Percentiles rank a stretch among this genome's conserved stretches.
These are phyloP conservation scores for Alternaria tenuissima DNA, from an alignment of 2,329 filamentous ascomycete genomes.

Conservation along the genomic window DNA sequence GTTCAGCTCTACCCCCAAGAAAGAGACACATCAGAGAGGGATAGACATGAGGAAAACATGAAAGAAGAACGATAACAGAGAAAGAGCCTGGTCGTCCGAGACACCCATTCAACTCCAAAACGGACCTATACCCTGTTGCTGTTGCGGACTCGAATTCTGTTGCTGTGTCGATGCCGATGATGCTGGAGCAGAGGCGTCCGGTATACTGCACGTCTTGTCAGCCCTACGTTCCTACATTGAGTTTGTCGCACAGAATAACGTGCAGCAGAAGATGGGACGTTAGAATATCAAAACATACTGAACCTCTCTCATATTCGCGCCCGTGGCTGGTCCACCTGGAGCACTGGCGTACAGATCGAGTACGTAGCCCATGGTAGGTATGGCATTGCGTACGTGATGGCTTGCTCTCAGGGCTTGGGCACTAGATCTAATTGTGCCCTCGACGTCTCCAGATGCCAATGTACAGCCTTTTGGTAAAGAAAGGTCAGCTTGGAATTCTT, in stretches of 20 bases:
- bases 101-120: slow-evolving; percentile 20
- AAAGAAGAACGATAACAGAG: not conserved
- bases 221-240: too few relatives aligned
- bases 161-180: not conserved
- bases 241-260: accelerated
- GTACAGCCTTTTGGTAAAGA: slow-evolving; percentile 13
- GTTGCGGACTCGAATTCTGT: slow-evolving; percentile 19
- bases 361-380: slow-evolving; percentile 31
- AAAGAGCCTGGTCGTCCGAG: not conserved
- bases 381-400: slow-evolving; percentile 23
- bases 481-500: not conserved
- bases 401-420: slow-evolving; percentile 20
- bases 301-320: slow-evolving; percentile 24
- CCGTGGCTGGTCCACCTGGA: not conserved
- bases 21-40: too few relatives aligned
- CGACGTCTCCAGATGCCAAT: slow-evolving; percentile 12
- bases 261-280: too few relatives aligned
- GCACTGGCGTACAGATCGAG: slow-evolving; percentile 15
- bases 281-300: slow-evolving; percentile 18
- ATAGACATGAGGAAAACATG: accelerated
- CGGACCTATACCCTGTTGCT: slow-evolving; percentile 32
- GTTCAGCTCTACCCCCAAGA: too few relatives aligned
- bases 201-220: too few relatives aligned
- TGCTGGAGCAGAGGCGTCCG: not conserved
- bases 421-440: slow-evolving; percentile 25